These are phyloP conservation scores for Nicotiana knightiana DNA, from an alignment of 257 asterid species.

Conservation along the genomic window DNA sequence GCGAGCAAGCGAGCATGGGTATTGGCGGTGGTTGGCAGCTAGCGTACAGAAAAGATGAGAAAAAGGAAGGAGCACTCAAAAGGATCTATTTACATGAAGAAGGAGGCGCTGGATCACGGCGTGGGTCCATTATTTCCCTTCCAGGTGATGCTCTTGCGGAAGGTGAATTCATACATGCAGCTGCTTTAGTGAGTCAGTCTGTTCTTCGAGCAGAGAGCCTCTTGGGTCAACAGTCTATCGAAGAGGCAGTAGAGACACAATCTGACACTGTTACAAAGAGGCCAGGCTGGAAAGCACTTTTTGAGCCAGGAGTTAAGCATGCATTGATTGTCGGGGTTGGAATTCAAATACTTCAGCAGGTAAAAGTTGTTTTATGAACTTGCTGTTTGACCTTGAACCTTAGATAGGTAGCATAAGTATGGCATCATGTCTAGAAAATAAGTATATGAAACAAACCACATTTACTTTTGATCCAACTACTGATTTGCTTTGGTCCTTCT, in stretches of 20 bases:
- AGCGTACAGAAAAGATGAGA: constrained; percentile 79
- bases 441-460: neutral
- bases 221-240: constrained; percentile 39
- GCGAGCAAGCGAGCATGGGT: constrained; percentile 65
- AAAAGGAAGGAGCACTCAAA: constrained; percentile 50
- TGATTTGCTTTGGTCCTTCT: neutral
- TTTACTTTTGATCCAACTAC: neutral
- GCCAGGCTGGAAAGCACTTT: constrained; percentile 68
- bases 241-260: constrained; percentile 41
- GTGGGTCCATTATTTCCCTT: constrained; percentile 63
- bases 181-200: constrained; percentile 90
- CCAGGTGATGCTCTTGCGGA: constrained; percentile 45
- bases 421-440: no score
- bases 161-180: constrained; percentile 64
- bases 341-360: constrained; percentile 97
- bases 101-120: constrained; percentile 55
- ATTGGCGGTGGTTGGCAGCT: constrained; percentile 98
- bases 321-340: constrained; percentile 87
- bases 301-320: constrained; percentile 94
- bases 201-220: constrained; percentile 57
- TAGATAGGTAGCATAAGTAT: no score
- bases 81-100: constrained; percentile 88
- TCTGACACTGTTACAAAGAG: constrained; percentile 33
- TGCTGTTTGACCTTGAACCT: neutral
- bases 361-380: constrained; percentile 13